Percentiles rank a stretch among this genome's conserved stretches.
Evolutionary conservation across 2,329 filamentous ascomycete species (phyloP).

Genomic region (Microcera coccophila): DNA sequence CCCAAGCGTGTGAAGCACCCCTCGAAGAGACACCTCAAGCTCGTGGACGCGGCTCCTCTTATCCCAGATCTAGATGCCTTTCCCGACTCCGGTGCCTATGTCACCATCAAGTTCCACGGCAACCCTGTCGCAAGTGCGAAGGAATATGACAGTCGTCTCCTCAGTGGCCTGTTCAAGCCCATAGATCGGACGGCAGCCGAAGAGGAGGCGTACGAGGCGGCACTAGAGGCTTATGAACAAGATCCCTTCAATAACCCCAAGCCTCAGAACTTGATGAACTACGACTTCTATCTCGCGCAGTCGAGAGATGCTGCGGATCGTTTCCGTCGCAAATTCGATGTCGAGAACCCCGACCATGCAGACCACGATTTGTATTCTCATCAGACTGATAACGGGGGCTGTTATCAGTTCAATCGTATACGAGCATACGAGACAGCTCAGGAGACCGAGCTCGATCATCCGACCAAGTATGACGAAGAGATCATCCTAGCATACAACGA

Average conservation of each 20-base stretch:
- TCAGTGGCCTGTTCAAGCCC: constrained; percentile 59
- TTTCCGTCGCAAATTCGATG: constrained; percentile 60
- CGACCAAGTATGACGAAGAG: constrained; percentile 61
- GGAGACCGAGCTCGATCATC: constrained; percentile 53
- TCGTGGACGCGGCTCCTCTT: constrained; percentile 58
- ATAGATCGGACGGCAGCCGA: constrained; percentile 54
- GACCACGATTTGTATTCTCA: constrained; percentile 53
- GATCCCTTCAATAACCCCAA: constrained; percentile 55
- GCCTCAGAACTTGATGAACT: constrained; percentile 58
- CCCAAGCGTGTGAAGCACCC: constrained; percentile 54
- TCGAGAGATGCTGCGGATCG: constrained; percentile 44
- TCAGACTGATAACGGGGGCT: constrained; percentile 43
- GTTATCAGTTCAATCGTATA: constrained; percentile 59
- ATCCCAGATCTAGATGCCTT: constrained; percentile 66
- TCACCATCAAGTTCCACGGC: constrained; percentile 64
- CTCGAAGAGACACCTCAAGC: constrained; percentile 53
- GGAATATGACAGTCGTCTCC: constrained; percentile 58
- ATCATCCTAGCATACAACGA: constrained; percentile 57
- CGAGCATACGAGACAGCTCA: constrained; percentile 62
- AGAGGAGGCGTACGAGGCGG: constrained; percentile 48
- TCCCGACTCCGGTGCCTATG: constrained; percentile 65
- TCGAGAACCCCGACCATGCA: constrained; percentile 52
- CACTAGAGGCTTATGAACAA: constrained; percentile 50
- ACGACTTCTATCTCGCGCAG: constrained; percentile 62
- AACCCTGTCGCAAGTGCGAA: constrained; percentile 54